Conservation (phyloP, 176 grass and related monocot genomes). For the Thalia dealbata region DNA sequence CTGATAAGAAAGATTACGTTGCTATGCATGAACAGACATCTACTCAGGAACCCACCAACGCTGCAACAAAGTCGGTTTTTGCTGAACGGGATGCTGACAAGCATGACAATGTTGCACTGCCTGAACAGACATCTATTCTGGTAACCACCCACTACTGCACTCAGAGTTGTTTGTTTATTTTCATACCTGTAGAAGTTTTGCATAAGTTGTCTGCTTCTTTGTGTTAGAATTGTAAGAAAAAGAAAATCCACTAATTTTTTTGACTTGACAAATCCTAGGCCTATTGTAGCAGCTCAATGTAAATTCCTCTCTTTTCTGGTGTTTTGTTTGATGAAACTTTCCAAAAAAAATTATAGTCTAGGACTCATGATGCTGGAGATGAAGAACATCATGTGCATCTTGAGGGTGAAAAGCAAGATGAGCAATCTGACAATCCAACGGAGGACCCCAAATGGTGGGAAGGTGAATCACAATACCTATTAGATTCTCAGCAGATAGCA, state of each 20-base stretch:
- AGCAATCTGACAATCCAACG: conserved; percentile 30
- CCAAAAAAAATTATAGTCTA: not conserved
- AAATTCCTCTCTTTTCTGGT: not conserved
- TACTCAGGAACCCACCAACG: not conserved
- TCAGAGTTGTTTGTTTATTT: too few relatives aligned
- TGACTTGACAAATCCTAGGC: not conserved
- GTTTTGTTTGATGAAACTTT: not conserved
- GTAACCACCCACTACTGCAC: too few relatives aligned
- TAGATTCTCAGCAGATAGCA: conserved; percentile 77
- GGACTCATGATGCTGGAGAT: conserved; percentile 26
- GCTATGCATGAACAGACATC: conserved; percentile 21
- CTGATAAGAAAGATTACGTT: conserved; percentile 29
- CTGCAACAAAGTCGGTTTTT: too few relatives aligned
- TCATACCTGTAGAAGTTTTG: not conserved
- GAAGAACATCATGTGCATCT: conserved; percentile 25
- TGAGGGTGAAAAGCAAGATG: conserved; percentile 35
- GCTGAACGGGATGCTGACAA: too few relatives aligned
- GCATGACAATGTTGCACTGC: too few relatives aligned
- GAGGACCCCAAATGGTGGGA: conserved; percentile 69
- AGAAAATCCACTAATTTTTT: not conserved
- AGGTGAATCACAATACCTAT: conserved; percentile 60
- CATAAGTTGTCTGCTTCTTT: not conserved
- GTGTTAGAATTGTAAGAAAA: too few relatives aligned
- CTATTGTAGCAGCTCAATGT: not conserved
- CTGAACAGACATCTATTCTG: too few relatives aligned